phyloP scores from a whole-genome alignment of 768 basidiomycete genomes.

The Tylopilus sp. region DNA sequence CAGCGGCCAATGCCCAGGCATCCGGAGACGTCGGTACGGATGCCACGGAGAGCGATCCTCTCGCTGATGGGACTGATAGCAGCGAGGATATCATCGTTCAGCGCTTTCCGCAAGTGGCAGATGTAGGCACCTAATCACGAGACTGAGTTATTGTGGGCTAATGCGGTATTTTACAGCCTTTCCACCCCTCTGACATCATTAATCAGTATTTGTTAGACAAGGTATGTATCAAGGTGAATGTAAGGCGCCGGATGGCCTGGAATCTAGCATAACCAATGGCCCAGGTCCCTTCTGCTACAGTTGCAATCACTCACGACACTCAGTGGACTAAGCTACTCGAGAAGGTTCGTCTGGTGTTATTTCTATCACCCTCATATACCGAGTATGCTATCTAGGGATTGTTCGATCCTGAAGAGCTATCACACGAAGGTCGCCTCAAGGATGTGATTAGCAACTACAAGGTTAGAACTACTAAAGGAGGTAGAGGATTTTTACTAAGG shows the following conservation, averaged over 20 bases:
- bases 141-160: not conserved
- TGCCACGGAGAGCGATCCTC: not conserved
- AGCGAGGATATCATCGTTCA: not conserved
- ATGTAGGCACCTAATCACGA: not conserved
- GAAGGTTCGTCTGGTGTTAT: not conserved
- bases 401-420: not conserved
- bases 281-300: constrained; percentile 5
- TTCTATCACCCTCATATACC: no score
- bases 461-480: no score
- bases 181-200: constrained; percentile 13
- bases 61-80: not conserved
- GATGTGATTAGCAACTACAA: not conserved
- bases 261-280: not conserved
- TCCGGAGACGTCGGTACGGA: not conserved
- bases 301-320: constrained; percentile 6
- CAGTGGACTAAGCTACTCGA: constrained; percentile 8
- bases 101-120: constrained; percentile 1
- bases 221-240: not conserved
- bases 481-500: no score
- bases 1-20: not conserved
- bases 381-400: not conserved
- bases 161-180: not conserved
- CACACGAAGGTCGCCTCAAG: not conserved
- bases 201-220: constrained; percentile 5
- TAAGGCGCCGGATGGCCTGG: not conserved